A percentile compares a stretch with the other conserved stretches of the same genome.
Conservation (phyloP, 2,329 filamentous ascomycete species). For the Penicillium janthinellum region DNA sequence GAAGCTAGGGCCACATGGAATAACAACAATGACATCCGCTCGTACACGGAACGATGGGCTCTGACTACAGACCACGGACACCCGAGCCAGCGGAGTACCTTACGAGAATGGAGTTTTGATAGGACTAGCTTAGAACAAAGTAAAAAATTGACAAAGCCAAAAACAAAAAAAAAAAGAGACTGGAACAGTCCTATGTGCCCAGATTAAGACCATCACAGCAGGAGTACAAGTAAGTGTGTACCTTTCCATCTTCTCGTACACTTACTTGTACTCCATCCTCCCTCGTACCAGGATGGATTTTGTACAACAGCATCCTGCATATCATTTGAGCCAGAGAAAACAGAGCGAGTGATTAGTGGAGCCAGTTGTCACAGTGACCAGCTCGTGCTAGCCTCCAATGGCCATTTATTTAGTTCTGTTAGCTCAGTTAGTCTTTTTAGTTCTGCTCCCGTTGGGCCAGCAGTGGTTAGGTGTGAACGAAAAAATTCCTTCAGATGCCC, state of each 20-base stretch:
- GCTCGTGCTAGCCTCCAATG: conserved; percentile 18
- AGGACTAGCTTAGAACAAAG: neutral
- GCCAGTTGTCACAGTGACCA: conserved; percentile 31
- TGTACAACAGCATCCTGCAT: conserved; percentile 16
- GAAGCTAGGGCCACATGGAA: conserved; percentile 16
- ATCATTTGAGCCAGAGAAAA: conserved; percentile 4
- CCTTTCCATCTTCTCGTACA: neutral
- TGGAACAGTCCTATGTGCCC: conserved; percentile 8
- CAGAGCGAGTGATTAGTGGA: conserved; percentile 11
- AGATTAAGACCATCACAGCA: conserved; percentile 11
- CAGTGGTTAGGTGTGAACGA: conserved; percentile 1
- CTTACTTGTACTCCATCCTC: neutral
- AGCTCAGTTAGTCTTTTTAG: conserved; percentile 6
- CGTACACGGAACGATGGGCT: neutral
- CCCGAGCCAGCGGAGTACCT: neutral
- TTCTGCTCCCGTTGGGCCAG: neutral
- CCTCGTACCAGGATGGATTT: neutral
- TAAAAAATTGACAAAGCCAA: neutral
- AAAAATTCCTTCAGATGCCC: conserved; percentile 11
- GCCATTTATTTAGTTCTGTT: conserved; percentile 1
- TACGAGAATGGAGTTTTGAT: neutral
- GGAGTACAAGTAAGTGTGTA: no score
- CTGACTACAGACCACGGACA: neutral
- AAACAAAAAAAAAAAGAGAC: conserved; percentile 11
- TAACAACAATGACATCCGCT: conserved; percentile 15